phyloP scores from a whole-genome alignment of 371 early-diverging fungal genomes.

The Saksenaea vasiformis region DNA sequence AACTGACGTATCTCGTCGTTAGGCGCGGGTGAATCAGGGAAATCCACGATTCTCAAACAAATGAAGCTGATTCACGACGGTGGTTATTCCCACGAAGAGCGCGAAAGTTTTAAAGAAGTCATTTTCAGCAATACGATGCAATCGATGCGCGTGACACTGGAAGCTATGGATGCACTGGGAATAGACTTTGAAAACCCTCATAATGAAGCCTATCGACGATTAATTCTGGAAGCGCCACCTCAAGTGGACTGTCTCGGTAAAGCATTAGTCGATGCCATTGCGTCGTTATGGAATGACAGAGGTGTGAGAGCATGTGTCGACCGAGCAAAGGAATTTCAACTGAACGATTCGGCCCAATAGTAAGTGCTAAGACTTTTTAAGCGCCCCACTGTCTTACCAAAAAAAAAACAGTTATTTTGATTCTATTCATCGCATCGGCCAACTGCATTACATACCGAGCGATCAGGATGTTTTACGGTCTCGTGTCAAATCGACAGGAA shows the following conservation, averaged over 20 bases:
- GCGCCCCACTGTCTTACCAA: conserved; percentile 1
- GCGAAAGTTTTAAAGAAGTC: conserved; percentile 88
- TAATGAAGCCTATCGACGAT: conserved; percentile 59
- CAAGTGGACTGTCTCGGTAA: conserved; percentile 85
- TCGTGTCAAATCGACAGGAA: conserved; percentile 87
- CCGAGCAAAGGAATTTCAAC: conserved; percentile 85
- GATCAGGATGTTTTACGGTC: conserved; percentile 87
- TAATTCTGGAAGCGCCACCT: conserved; percentile 67
- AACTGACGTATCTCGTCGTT: conserved; percentile 47
- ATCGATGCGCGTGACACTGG: conserved; percentile 92
- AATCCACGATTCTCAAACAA: conserved; percentile 95
- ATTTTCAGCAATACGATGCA: conserved; percentile 95
- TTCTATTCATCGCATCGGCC: conserved; percentile 85
- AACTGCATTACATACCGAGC: conserved; percentile 71
- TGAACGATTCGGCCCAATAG: conserved; percentile 87
- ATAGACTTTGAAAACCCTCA: conserved; percentile 62
- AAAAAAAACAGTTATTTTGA: conserved; percentile 77
- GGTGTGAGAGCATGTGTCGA: conserved; percentile 76
- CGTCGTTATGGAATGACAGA: conserved; percentile 77
- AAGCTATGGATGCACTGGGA: conserved; percentile 88
- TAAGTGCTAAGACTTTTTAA: conserved; percentile 32
- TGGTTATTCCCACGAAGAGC: conserved; percentile 87
- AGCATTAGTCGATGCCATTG: conserved; percentile 72
- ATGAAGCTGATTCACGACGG: conserved; percentile 96
- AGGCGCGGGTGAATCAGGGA: conserved; percentile 98